Evolutionary conservation across 257 asterid species (phyloP), one percentile per base, ranked within the genome.

Genomic region (Thymus mandschuricus): DNA sequence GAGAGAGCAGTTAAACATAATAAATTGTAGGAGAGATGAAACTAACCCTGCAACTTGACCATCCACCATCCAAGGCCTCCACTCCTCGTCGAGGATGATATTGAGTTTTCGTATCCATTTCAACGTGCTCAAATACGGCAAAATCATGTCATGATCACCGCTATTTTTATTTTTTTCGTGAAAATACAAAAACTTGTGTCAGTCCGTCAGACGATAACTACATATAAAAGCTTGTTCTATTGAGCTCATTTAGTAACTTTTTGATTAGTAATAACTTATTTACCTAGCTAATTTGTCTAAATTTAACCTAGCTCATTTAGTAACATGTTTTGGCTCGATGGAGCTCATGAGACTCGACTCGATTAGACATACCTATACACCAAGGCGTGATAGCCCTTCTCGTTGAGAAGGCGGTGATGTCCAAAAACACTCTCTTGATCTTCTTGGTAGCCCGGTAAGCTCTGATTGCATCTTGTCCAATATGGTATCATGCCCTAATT

Each of bases 11-110:
- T 8, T 21, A 15, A 21, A 21, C 21, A 21, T 21, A 21, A 21
- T 21, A 21, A 21, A 21, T 21, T 21, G 21, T 21, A 35, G 40
- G 40, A 3, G 38, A 55, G 9, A 4, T 33, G 13, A 10, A 38
- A 1, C 33, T 27, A 35, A 81, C 88, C 91, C 91, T 66, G 86
- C 87, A 80, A 81, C 81, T 83, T 86, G 86, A 8, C 70, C 80
- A 4, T 75, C 58, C 6, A 81, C 75, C 4, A n/a, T 75, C 88
- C 91, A 85, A 1, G 86, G 69, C 63, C 87, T 78, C 89, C 89
- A 85, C 0, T 21, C 38, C 0, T 76, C 81, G 10, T 34, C 69
- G 2, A 85, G 9, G 5, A 79, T 80, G n/a, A 85, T 74, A 56
- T 82, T 82, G 8, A 85, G 75, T 21, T 35, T 27, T 3, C 68